Evolutionary conservation across 2,329 filamentous ascomycete species (phyloP), one percentile per base, ranked within the genome.

Genomic region (Zasmidium citrigriseum): DNA sequence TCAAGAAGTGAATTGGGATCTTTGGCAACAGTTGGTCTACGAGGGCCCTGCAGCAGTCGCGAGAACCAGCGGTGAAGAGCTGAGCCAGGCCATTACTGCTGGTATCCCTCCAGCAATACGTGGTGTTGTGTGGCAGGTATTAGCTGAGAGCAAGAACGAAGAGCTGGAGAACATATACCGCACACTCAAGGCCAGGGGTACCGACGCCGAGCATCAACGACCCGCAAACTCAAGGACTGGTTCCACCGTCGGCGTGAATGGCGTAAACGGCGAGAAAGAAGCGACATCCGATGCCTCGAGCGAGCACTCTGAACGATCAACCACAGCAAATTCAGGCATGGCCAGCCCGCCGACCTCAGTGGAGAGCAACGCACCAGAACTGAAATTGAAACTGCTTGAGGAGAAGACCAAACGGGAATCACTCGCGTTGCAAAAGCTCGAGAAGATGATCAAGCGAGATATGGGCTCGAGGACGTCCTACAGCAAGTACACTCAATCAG

Each of bases 71-170:
- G 83, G 93, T 0, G 91, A 96, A 68, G 93, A 97, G 72, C 79
- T 99, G 57, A 96, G 93, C 71, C 86, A 84, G 64, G 93, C 95
- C 21, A 97, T 99, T 67, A 90, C 93, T 51, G 90, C 89, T 41
- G 95, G 95, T 27, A 99, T 99, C 57, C 95, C 95, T 1, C 92
- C 89, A 65, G 93, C 93, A 2, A 96, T 99, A 61, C 88, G 95
- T 58, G 96, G 95, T n/a, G 95, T 99, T 2, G 93, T 99, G 52
- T 99, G 95, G 95, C 95, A 99, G 76, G 93, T 98, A 7, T 79
- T 99, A 61, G 92, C 95, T 2, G 91, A 96, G 71, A 97, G 93
- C 77, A 96, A 96, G 75, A 96, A 91, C 67, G 89, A 93, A 60
- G 91, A 96, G 46, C 79, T 99, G 18, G 95, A 99, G 75, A 77